Percentiles rank a stretch among this genome's conserved stretches.
Evolutionary conservation across 257 asterid genomes (phyloP).

Genomic region (Leptodermis oblonga): DNA sequence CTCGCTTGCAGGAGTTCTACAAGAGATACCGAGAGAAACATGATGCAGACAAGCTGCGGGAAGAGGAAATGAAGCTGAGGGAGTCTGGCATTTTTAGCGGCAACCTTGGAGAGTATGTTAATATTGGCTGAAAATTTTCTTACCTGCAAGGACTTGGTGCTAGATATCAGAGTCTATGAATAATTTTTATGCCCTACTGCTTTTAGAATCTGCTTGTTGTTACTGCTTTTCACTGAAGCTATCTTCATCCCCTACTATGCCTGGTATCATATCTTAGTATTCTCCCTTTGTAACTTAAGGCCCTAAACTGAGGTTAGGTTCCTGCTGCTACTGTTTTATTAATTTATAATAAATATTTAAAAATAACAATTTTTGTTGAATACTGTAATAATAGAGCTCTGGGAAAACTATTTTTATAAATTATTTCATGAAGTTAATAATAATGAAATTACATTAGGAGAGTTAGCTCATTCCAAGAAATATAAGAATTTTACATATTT

Average conservation of each 20-base stretch:
- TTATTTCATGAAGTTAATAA: no score
- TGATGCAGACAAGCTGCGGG: conserved; percentile 75
- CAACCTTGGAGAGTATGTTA: conserved; percentile 92
- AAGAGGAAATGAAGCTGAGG: conserved; percentile 85
- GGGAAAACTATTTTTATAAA: no score
- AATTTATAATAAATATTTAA: no score
- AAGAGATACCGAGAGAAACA: conserved; percentile 67
- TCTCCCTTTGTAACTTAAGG: no score
- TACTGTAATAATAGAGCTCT: no score
- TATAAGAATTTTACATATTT: no score
- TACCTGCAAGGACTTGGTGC: neutral
- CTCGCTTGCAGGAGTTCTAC: conserved; percentile 82
- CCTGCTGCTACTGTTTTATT: no score
- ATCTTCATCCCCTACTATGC: neutral
- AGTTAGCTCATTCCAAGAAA: no score
- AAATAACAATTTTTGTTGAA: no score
- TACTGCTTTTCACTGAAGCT: neutral
- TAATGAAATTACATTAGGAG: no score
- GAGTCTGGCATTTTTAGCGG: conserved; percentile 89
- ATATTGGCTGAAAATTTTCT: conserved; percentile 21
- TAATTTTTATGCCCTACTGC: neutral
- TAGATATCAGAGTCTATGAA: neutral
- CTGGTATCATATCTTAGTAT: neutral
- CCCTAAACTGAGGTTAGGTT: no score
- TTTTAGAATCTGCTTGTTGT: neutral